Percentiles rank a stretch among this genome's conserved stretches.
Conservation (phyloP, 1,284 basidiomycete species). For the Trametes pubescens region DNA sequence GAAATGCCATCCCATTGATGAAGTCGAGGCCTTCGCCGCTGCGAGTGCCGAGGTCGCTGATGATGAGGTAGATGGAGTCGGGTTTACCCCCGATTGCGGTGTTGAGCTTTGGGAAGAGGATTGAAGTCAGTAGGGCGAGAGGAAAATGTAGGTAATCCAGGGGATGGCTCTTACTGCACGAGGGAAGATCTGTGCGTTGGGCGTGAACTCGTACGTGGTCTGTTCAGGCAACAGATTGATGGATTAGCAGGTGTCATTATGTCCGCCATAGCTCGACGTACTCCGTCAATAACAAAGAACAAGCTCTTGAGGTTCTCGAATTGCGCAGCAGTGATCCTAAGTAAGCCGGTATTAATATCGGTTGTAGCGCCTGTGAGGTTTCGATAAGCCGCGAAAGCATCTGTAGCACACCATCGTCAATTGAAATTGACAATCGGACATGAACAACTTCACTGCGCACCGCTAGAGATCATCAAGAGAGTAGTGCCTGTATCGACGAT, state of each 20-base stretch:
- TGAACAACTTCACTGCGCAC: conserved; percentile 29
- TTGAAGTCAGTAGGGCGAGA: too few relatives aligned
- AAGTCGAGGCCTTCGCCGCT: conserved; percentile 42
- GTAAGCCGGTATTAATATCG: conserved; percentile 38
- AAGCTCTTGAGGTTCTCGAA: conserved; percentile 38
- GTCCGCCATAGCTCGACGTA: conserved; percentile 17
- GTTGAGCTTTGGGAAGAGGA: conserved; percentile 36
- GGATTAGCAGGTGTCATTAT: conserved; percentile 10
- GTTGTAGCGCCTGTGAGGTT: conserved; percentile 35
- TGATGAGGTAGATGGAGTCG: conserved; percentile 39
- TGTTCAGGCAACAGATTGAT: not conserved
- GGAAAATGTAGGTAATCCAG: too few relatives aligned
- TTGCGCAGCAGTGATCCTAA: conserved; percentile 35
- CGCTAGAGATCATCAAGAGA: conserved; percentile 46
- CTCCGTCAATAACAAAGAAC: conserved; percentile 38
- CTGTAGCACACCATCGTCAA: not conserved
- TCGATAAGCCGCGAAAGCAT: conserved; percentile 31
- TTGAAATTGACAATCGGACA: too few relatives aligned
- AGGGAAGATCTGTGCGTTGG: conserved; percentile 65
- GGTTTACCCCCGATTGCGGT: conserved; percentile 38
- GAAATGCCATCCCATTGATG: conserved; percentile 44
- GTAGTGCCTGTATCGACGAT: conserved; percentile 42
- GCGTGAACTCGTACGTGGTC: conserved; percentile 51
- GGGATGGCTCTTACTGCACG: conserved; percentile 51
- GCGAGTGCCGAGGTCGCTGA: conserved; percentile 34